Base-by-base conservation (phyloP, 805 yeast species). In the Millerozyma miso region DNA sequence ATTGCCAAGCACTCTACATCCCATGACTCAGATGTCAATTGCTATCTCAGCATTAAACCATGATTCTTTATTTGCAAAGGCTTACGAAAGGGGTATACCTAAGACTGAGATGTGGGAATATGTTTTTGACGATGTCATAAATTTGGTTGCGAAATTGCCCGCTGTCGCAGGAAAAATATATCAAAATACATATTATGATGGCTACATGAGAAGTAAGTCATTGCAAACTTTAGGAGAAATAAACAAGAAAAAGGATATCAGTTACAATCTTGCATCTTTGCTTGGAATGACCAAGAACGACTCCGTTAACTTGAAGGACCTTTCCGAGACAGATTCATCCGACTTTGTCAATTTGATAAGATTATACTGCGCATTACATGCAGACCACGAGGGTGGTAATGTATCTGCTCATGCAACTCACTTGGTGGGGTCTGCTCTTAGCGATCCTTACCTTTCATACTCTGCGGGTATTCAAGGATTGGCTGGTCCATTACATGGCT, bases 401-500 rank as follows among this genome's bases (percentile, higher is more conserved):
- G 90, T 83, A 40, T 80, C 87, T 42, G 87, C 90, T 20, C 90
- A 83, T 69, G 71, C 90, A 48, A 83, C 89, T 50, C 88, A 83
- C 63, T 71, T 84, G 59, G 91, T 85, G 31, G 91, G 91, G 37
- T 81, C 88, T 31, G 90, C 93, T n/a, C 69, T 85, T 51, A 74
- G 85, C 38, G 84, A 84, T 45, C 88, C 91, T 45, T 83, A 69
- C 69, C 69, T 85, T 53, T 79, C 88, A 34, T 80, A 81, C 54
- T 72, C 88, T 43, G 87, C 91, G 31, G 93, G 93, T 50, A 70
- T 85, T 50, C 79, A 80, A 63, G 93, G 93, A 53, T 71, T 85
- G 47, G 93, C 93, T 26, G 93, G 93, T 48, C 93, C 93, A 43
- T 71, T 85, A 53, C 93, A 85, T 64, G 93, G 93, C 19, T 72